Percentiles rank a stretch among this genome's conserved stretches.
Evolutionary conservation across 2,329 filamentous ascomycete genomes (phyloP).

Genomic region (Sporothrix globosa): DNA sequence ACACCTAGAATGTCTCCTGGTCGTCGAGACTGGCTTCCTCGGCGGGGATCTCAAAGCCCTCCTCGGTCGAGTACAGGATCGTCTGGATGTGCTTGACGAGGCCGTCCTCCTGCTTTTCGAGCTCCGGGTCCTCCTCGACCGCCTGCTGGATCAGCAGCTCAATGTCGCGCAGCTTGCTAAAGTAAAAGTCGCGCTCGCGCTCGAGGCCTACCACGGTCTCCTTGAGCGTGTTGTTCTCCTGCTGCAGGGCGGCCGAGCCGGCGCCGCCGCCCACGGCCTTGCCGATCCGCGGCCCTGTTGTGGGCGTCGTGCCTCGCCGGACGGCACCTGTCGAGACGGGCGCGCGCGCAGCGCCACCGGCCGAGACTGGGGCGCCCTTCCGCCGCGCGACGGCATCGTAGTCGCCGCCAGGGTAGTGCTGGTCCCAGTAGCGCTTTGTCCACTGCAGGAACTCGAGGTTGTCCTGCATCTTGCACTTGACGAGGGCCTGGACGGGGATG

Average conservation of each 20-base stretch:
- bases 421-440: constrained; percentile 96
- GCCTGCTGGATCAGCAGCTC: constrained; percentile 92
- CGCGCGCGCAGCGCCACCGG: constrained; percentile 49
- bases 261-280: constrained; percentile 52
- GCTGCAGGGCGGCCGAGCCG: constrained; percentile 71
- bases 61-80: constrained; percentile 96
- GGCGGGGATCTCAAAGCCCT: constrained; percentile 85
- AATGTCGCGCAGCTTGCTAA: constrained; percentile 96
- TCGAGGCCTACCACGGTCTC: constrained; percentile 94
- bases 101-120: constrained; percentile 91
- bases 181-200: constrained; percentile 98
- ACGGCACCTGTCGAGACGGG: constrained; percentile 55
- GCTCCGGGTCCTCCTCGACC: constrained; percentile 85
- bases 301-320: constrained; percentile 65
- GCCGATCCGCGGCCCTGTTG: constrained; percentile 55
- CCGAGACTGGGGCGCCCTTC: constrained; percentile 63
- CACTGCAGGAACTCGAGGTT: constrained; percentile 99
- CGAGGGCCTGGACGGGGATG: constrained; percentile 82
- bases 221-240: constrained; percentile 87
- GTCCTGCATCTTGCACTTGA: constrained; percentile 99
- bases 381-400: constrained; percentile 88
- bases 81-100: constrained; percentile 94
- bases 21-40: constrained; percentile 71
- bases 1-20: constrained; percentile 73
- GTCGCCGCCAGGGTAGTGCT: constrained; percentile 95